Evolutionary conservation across 345 rosid genomes (phyloP), one percentile per base, ranked within the genome.

Genomic region (Moricandia moricandioides): DNA sequence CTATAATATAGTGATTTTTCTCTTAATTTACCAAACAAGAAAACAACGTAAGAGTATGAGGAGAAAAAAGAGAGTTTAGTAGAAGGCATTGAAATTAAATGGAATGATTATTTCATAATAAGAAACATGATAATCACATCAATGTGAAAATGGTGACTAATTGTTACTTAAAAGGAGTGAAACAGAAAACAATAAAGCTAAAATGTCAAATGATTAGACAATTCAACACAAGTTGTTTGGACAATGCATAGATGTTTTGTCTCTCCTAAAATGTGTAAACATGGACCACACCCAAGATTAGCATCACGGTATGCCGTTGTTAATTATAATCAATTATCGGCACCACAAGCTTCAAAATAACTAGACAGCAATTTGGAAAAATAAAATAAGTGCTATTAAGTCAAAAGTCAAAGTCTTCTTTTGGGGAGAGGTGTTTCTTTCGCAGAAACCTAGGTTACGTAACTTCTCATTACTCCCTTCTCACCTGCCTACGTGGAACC

Each of bases 181-280:
- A 62, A 55, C 10, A 30, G 35, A 56, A 56, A 47, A 24, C 6
- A n/a, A 39, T 37, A 71, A 67, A 78, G 69, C 59, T 72, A 52
- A 67, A 52, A 62, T 62, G 24, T 62, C 74, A 73, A 78, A 78
- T 78, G 81, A 78, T 73, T 72, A 78, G 74, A 78, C 74, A 54
- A 62, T 39, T 59, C 72, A 59, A 52, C 62, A 67, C 31, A 61
- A 21, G 3, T 9, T 65, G 67, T 71, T 78, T 66, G 65, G 66
- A 67, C 59, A 55, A 40, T 67, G 78, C 78, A 67, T 52, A 68
- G 70, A 68, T 51, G 78, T 67, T 73, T 68, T 78, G 81, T 78
- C 81, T 67, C 81, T 78, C 81, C 78, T 78, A 78, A 78, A 78
- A 61, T 78, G 70, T 78, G 78, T 78, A 78, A 72, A 73, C 78